These are phyloP conservation scores for Prunus padus DNA, from an alignment of 306 rosid species.

Conservation along the genomic window DNA sequence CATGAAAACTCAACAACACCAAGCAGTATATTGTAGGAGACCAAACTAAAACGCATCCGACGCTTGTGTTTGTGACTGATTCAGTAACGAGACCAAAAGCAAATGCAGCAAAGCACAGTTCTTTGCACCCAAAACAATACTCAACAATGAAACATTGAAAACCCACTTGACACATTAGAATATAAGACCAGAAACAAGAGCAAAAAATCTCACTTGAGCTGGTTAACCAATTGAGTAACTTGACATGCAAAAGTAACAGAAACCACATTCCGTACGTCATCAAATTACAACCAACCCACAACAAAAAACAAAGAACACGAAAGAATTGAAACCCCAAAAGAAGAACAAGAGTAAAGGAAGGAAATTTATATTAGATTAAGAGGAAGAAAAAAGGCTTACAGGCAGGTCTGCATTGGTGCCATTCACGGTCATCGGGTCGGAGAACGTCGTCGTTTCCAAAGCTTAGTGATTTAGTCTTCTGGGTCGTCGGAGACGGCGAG, in stretches of 20 bases:
- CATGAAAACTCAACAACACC: neutral
- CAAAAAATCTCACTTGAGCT: neutral
- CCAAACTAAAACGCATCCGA: too few relatives aligned
- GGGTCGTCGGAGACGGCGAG: slow-evolving; percentile 60
- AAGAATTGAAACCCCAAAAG: neutral
- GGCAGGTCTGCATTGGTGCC: slow-evolving; percentile 91
- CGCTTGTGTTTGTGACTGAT: too few relatives aligned
- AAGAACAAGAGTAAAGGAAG: neutral
- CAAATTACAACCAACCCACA: neutral
- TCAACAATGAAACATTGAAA: neutral
- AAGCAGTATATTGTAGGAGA: neutral
- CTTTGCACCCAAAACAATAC: slow-evolving; percentile 4
- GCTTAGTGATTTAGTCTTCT: slow-evolving; percentile 37
- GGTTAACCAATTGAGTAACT: slow-evolving; percentile 4
- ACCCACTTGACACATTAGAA: neutral
- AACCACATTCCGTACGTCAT: neutral
- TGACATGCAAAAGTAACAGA: neutral
- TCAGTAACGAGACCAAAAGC: too few relatives aligned
- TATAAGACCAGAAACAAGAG: too few relatives aligned
- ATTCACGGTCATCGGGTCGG: slow-evolving; percentile 80
- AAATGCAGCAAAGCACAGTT: slow-evolving; percentile 4
- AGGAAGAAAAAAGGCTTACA: slow-evolving; percentile 36
- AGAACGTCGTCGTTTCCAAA: slow-evolving; percentile 39
- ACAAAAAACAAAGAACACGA: neutral
- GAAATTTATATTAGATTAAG: neutral